Base-by-base conservation (phyloP, 2,329 filamentous ascomycete species). In the Penicillium fuscoglaucum region DNA sequence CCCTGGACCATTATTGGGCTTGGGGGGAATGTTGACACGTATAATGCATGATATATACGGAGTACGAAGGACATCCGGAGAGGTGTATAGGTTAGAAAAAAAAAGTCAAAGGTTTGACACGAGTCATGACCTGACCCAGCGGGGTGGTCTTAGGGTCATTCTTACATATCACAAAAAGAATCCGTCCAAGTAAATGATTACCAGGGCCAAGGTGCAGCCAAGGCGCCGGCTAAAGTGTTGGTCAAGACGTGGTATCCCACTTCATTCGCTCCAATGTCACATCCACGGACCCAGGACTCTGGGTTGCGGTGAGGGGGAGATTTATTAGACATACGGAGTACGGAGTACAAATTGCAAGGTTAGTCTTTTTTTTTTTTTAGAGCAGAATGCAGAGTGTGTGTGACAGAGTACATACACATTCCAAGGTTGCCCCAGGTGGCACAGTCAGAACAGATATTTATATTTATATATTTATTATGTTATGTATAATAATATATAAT, bases 301-400 rank as follows among this genome's bases (percentile, higher is more conserved):
- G 54, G 54, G 33, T 55, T 55, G 13, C 46, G 53, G 53, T 51
- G 52, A 55, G 28, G 33, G 35, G 40, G 13, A 13, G 26, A 19
- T 19, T 45, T 10, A 29, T 29, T 24, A 28, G n/a, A 10, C 41
- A n/a, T 29, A 26, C 6, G 5, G 5, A 19, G 6, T 24, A 31
- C 29, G 4, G 26, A 28, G 12, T 17, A 37, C 24, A 37, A 35
- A 26, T 49, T 49, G 17, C 3, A 26, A 10, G 46, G 15, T 12
- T 8, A 2, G 13, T 17, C 6, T 37, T 37, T n/a, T 39, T 9
- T 17, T 4, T 24, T 35, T 17, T 35, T 33, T 6, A 17, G 13
- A 19, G 19, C 19, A 35, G 15, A 35, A 49, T 49, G 31, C 9
- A 37, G 12, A 24, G 8, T n/a, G 1, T 45, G 10, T 28, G 6